A percentile compares a stretch with the other conserved stretches of the same genome.
Conservation (phyloP, 192 early-diverging fungal species). For the Phycomyces nitens region DNA sequence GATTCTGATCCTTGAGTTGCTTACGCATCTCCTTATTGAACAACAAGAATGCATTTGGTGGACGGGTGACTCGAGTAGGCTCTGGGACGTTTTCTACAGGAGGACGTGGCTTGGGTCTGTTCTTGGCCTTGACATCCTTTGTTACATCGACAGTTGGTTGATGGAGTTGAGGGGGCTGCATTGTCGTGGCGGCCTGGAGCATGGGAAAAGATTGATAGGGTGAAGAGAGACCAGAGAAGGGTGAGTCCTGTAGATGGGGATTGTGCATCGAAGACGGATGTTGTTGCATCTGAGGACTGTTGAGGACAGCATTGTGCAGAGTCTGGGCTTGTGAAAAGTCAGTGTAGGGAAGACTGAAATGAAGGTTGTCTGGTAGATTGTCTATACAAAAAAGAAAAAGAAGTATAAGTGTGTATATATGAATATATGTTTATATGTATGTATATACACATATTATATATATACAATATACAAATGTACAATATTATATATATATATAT, state of each 20-base stretch:
- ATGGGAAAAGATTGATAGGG: not conserved
- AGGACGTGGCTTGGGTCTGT: constrained; percentile 9
- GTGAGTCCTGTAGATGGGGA: not conserved
- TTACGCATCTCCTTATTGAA: constrained; percentile 61
- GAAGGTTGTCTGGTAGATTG: constrained; percentile 13
- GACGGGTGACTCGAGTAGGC: constrained; percentile 44
- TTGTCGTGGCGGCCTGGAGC: not conserved
- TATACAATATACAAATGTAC: too few relatives aligned
- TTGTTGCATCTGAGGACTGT: not conserved
- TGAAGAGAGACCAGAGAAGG: not conserved
- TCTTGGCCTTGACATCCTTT: constrained; percentile 7
- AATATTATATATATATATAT: too few relatives aligned
- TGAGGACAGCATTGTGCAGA: not conserved
- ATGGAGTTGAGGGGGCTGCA: constrained; percentile 16
- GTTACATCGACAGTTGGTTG: constrained; percentile 18
- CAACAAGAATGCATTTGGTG: constrained; percentile 56
- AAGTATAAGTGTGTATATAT: not conserved
- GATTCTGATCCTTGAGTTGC: constrained; percentile 48
- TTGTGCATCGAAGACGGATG: not conserved
- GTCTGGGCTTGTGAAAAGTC: constrained; percentile 7
- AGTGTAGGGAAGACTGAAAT: constrained; percentile 7
- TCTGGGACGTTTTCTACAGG: constrained; percentile 1
- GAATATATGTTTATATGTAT: too few relatives aligned
- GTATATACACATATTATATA: too few relatives aligned
- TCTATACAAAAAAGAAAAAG: not conserved